Base-by-base conservation (phyloP, 192 early-diverging fungal species). In the Tieghemiomyces parasiticus region DNA sequence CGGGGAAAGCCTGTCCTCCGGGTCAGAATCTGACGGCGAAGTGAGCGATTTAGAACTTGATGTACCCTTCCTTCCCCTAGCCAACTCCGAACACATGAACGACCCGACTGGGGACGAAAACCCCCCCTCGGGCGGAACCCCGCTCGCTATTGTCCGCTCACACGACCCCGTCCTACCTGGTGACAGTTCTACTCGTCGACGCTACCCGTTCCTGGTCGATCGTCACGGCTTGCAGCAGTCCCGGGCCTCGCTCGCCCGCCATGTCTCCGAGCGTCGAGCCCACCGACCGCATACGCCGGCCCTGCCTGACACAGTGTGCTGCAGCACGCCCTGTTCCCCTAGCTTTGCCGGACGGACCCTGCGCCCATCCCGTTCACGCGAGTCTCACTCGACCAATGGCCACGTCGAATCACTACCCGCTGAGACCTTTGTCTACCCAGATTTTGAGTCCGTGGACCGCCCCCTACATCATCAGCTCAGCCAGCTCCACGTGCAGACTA, bases 1-100 rank as follows among this genome's bases (percentile, higher is more conserved):
- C n/a, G n/a, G n/a, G n/a, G n/a, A n/a, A n/a, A n/a, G n/a, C n/a
- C n/a, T n/a, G n/a, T n/a, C n/a, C n/a, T n/a, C n/a, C n/a, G n/a
- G n/a, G n/a, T n/a, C n/a, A n/a, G n/a, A n/a, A n/a, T n/a, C 20
- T 22, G 46, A 47, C 20, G 46, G 25, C 46, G 25, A 19, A 19
- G 20, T 47, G 3, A 47, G 46, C 46, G 46, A 47, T 22, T 47
- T 47, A 24, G 46, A 47, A 47, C 46, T 47, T 19, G 46, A 47
- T 47, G 25, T 24, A 19, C 25, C 8, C 20, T 47, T 24, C n/a
- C n/a, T n/a, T n/a, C n/a, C n/a, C n/a, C n/a, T n/a, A n/a, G n/a
- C n/a, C n/a, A n/a, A n/a, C n/a, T n/a, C n/a, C n/a, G n/a, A n/a
- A n/a, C n/a, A n/a, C n/a, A n/a, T n/a, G n/a, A n/a, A n/a, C n/a